phyloP scores from a whole-genome alignment of 306 rosid genomes.

The Citrullus mucosospermus region DNA sequence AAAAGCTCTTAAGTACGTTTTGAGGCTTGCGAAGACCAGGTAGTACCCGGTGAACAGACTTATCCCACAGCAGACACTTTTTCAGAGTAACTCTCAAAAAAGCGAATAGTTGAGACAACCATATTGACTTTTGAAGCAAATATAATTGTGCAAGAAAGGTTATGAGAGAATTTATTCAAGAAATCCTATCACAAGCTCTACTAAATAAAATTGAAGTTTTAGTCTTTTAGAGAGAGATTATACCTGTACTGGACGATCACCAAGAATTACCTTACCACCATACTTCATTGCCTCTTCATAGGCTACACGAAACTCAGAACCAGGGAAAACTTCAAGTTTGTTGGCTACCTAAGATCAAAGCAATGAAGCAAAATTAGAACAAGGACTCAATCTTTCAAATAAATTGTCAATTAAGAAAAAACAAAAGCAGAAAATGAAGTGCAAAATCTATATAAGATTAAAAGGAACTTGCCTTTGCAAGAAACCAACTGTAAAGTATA shows the following conservation, averaged over 20 bases:
- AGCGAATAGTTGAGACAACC: neutral
- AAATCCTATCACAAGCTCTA: neutral
- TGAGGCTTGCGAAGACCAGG: neutral
- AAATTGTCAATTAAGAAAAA: neutral
- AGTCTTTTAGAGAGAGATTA: neutral
- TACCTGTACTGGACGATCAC: constrained; percentile 98
- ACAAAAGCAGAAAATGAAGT: neutral
- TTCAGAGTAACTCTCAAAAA: neutral
- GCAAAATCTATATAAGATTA: constrained; percentile 8
- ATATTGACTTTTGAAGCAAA: neutral
- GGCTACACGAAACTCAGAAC: constrained; percentile 87
- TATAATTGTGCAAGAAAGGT: neutral
- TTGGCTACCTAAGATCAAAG: constrained; percentile 58
- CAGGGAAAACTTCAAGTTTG: constrained; percentile 82
- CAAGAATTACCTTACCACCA: constrained; percentile 86
- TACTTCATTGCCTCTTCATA: constrained; percentile 93
- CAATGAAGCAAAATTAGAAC: neutral
- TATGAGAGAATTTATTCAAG: neutral
- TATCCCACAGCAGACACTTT: neutral
- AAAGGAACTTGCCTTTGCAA: constrained; percentile 65
- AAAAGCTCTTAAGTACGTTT: too few species aligned
- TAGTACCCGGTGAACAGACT: neutral
- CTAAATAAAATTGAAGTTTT: neutral
- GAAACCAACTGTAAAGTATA: constrained; percentile 87
- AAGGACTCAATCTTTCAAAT: neutral